Evolutionary conservation across 768 basidiomycete species (phyloP), one percentile per base, ranked within the genome.

Genomic region (Mycena polygramma): DNA sequence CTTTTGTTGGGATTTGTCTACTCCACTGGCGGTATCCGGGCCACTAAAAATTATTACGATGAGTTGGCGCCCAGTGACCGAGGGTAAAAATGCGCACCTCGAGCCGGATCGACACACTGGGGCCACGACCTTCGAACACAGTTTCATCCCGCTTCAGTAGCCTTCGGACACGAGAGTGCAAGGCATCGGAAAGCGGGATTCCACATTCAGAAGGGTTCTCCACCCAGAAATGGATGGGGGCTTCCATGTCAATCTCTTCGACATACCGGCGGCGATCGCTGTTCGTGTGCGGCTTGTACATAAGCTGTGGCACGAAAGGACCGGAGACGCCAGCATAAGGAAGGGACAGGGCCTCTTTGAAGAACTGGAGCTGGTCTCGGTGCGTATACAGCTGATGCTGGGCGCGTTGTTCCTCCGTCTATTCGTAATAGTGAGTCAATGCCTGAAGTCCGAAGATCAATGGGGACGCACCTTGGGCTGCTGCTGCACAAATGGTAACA

Each of bases 1-100:
- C 93, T 78, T 90, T 89, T 1, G 93, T 94, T 10, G 93, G 93
- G 69, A 94, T 94, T 77, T 94, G 93, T 64, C 91, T 86, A 65
- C 90, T 92, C 92, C 92, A 94, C 54, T 88, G 86, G 37, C 88
- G 82, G 73, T 94, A 94, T 1, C 93, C 92, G 7, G 92, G 92
- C 93, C 93, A 94, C 93, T 94, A 69, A 20, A 69, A 24, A 67
- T 30, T 30, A 54, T 26, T 66, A 51, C 2, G 30, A 43, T 58
- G 62, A 59, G 63, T 35, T 73, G 54, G 63, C 30, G 57, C 36
- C 43, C 63, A 54, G 39, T 55, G 46, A 43, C 51, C 43, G 17
- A 36, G 14, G 20, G 45, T 59, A 37, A 62, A 51, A 71, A 87
- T 30, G 30, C 30, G 74, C 73, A 90, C 93, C 85, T 93, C 91